phyloP scores from a whole-genome alignment of 345 rosid genomes.

The Psidium friedrichsthalianum region DNA sequence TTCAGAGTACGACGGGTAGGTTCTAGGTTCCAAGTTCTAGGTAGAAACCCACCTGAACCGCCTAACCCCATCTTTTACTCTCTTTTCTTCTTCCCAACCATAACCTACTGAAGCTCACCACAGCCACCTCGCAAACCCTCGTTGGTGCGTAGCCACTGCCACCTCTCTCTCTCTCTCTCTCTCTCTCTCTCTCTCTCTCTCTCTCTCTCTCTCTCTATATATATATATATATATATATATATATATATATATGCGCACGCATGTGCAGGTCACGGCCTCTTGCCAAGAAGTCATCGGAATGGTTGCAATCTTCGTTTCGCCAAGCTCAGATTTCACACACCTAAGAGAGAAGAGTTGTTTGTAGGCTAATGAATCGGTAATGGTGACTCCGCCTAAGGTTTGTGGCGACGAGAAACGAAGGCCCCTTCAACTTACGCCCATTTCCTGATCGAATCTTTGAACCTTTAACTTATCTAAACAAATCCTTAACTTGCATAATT shows the following conservation, averaged over 20 bases:
- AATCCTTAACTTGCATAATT: not conserved
- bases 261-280: not conserved
- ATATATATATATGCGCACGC: not conserved
- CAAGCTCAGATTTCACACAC: not conserved
- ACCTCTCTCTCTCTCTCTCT: not conserved
- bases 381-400: not conserved
- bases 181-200: not conserved
- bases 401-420: not conserved
- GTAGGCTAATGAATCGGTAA: not conserved
- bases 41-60: too few relatives aligned
- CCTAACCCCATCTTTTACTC: not conserved
- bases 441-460: not conserved
- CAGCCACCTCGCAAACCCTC: not conserved
- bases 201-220: not conserved
- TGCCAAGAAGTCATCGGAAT: not conserved
- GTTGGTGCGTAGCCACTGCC: not conserved
- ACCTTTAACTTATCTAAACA: not conserved
- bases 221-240: too few relatives aligned
- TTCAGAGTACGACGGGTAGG: too few relatives aligned
- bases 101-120: not conserved
- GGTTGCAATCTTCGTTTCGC: not conserved
- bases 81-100: not conserved
- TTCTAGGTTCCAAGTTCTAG: too few relatives aligned
- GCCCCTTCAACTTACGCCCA: not conserved
- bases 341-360: not conserved